phyloP scores from a whole-genome alignment of 2,329 filamentous ascomycete species.

The Calonectria pseudoreteaudii region DNA sequence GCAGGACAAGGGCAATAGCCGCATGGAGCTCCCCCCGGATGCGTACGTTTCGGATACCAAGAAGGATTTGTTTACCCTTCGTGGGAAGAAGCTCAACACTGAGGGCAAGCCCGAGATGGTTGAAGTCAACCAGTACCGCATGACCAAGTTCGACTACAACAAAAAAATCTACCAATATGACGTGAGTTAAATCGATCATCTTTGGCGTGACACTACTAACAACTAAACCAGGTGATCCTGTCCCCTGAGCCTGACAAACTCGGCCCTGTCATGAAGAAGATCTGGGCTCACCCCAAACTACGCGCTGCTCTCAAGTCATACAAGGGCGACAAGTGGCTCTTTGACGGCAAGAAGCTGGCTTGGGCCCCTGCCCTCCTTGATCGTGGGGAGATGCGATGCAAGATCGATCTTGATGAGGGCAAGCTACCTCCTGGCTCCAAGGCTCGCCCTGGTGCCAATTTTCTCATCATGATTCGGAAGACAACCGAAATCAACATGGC shows the following conservation, averaged over 20 bases:
- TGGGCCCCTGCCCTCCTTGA: slow-evolving; percentile 69
- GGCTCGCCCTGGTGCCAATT: slow-evolving; percentile 57
- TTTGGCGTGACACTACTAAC: slow-evolving; percentile 19
- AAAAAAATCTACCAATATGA: slow-evolving; percentile 85
- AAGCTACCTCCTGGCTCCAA: slow-evolving; percentile 54
- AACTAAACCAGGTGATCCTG: slow-evolving; percentile 68
- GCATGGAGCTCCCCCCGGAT: slow-evolving; percentile 69
- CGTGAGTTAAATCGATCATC: slow-evolving; percentile 64
- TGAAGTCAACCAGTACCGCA: slow-evolving; percentile 80
- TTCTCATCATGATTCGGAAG: slow-evolving; percentile 71
- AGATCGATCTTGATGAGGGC: slow-evolving; percentile 80
- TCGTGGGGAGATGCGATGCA: slow-evolving; percentile 64
- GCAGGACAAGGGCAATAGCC: slow-evolving; percentile 54
- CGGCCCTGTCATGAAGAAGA: slow-evolving; percentile 75
- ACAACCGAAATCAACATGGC: slow-evolving; percentile 78
- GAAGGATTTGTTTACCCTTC: slow-evolving; percentile 50
- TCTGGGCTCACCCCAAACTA: slow-evolving; percentile 77
- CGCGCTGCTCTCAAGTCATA: slow-evolving; percentile 64
- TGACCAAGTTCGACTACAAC: slow-evolving; percentile 67
- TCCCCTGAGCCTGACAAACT: slow-evolving; percentile 72
- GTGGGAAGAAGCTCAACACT: slow-evolving; percentile 62
- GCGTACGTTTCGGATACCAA: slow-evolving; percentile 58
- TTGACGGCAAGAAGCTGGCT: slow-evolving; percentile 86
- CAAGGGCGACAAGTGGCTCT: slow-evolving; percentile 70
- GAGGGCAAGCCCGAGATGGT: slow-evolving; percentile 67